phyloP scores from a whole-genome alignment of 441 rosid species.

The Mallotus repandus region DNA sequence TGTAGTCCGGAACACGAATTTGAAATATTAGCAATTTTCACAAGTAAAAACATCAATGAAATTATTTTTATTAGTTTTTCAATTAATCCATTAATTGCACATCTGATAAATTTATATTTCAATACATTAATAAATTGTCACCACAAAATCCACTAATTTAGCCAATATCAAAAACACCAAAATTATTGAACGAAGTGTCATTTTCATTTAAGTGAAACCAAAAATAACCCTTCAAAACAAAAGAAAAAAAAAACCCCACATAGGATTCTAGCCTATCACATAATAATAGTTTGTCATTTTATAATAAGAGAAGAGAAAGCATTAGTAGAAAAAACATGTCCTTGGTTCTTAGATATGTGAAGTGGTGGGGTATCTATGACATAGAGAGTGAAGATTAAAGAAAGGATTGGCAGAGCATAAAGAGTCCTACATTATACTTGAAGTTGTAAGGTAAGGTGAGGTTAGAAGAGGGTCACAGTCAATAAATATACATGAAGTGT shows the following conservation, averaged over 20 bases:
- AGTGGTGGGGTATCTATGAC: conserved; percentile 18
- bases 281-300: conserved; percentile 26
- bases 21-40: no score
- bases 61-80: no score
- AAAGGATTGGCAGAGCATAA: conserved; percentile 27
- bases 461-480: conserved; percentile 21
- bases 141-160: conserved; percentile 5
- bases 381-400: conserved; percentile 9
- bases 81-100: no score
- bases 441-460: conserved; percentile 3
- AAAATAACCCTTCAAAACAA: conserved; percentile 22
- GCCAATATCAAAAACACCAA: conserved; percentile 1
- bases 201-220: conserved; percentile 28
- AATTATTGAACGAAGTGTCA: conserved; percentile 6
- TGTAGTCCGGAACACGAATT: no score
- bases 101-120: no score
- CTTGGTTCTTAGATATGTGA: neutral
- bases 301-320: conserved; percentile 10
- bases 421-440: neutral
- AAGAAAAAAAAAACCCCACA: conserved; percentile 37
- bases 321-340: conserved; percentile 16
- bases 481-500: neutral
- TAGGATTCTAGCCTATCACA: conserved; percentile 59
- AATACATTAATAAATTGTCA: conserved; percentile 8
- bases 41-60: no score